These are phyloP conservation scores for Cinnamomum chago DNA, from an alignment of 164 flowering plant species.

Conservation along the genomic window DNA sequence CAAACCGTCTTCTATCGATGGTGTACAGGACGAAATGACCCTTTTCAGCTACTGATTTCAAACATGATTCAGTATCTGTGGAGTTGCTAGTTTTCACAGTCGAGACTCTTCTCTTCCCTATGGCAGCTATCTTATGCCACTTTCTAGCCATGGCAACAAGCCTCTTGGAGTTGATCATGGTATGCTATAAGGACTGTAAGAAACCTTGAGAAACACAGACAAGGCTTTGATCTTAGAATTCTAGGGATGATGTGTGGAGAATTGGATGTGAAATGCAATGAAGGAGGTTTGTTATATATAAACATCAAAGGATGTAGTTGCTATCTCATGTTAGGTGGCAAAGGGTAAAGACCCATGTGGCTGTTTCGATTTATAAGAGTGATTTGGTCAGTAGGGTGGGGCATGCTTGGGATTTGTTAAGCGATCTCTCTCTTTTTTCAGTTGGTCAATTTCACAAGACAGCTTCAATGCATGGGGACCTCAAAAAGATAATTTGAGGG, in stretches of 20 bases:
- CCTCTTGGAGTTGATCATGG: constrained; percentile 14
- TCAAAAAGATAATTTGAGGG: too few species aligned
- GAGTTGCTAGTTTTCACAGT: not conserved
- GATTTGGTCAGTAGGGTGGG: not conserved
- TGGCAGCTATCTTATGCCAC: constrained; percentile 12
- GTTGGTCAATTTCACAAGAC: too few species aligned
- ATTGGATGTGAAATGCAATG: not conserved
- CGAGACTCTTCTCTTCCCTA: constrained; percentile 1
- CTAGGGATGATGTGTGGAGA: not conserved
- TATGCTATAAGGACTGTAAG: not conserved
- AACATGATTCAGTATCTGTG: not conserved
- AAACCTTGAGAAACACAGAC: too few species aligned
- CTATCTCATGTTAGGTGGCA: not conserved
- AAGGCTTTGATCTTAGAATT: not conserved
- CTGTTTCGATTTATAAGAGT: not conserved
- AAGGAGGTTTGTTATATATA: not conserved
- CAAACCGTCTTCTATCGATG: constrained; percentile 18
- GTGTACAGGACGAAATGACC: constrained; percentile 29
- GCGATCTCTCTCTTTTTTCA: too few species aligned
- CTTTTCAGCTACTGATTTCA: constrained; percentile 1
- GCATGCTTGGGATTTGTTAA: not conserved
- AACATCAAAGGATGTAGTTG: not conserved
- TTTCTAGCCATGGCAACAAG: constrained; percentile 9
- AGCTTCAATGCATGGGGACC: too few species aligned
- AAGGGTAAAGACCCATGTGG: not conserved